A percentile compares a stretch with the other conserved stretches of the same genome.
Evolutionary conservation across 345 rosid genomes (phyloP).

Genomic region (Lepidium didymum): DNA sequence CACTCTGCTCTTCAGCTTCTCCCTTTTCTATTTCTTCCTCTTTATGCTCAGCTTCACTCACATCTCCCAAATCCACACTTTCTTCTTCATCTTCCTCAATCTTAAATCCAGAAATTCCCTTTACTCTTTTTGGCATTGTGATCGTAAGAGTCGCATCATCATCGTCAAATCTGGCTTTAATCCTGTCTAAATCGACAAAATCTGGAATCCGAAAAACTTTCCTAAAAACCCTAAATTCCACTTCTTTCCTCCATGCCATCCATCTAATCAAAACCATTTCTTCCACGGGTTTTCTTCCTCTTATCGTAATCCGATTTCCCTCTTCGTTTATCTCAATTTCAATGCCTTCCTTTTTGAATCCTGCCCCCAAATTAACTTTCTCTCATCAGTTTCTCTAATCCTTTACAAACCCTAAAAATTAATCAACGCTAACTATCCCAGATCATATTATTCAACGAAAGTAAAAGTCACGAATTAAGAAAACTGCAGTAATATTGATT

Average conservation of each 20-base stretch:
- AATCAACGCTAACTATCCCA: neutral
- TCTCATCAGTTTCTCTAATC: too few relatives aligned
- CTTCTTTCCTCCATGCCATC: slow-evolving; percentile 53
- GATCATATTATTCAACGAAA: neutral
- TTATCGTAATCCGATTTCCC: slow-evolving; percentile 47
- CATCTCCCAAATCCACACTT: neutral
- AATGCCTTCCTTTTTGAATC: slow-evolving; percentile 52
- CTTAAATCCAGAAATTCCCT: slow-evolving; percentile 42
- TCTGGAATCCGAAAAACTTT: slow-evolving; percentile 60
- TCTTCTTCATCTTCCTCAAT: slow-evolving; percentile 49
- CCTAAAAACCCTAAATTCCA: slow-evolving; percentile 44
- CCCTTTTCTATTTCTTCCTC: neutral
- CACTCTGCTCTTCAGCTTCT: too few relatives aligned
- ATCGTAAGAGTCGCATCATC: slow-evolving; percentile 47
- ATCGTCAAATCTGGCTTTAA: slow-evolving; percentile 58
- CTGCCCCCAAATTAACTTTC: slow-evolving; percentile 28
- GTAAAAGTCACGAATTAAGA: neutral
- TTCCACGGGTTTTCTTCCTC: slow-evolving; percentile 59
- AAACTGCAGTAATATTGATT: neutral
- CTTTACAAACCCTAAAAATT: neutral
- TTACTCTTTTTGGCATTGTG: slow-evolving; percentile 55
- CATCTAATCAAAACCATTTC: slow-evolving; percentile 61
- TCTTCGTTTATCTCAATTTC: slow-evolving; percentile 59
- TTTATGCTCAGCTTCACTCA: slow-evolving; percentile 1
- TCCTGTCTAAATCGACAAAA: slow-evolving; percentile 46